Evolutionary conservation across 148 eudicot genomes (phyloP).

Genomic region (Talinum fruticosum): DNA sequence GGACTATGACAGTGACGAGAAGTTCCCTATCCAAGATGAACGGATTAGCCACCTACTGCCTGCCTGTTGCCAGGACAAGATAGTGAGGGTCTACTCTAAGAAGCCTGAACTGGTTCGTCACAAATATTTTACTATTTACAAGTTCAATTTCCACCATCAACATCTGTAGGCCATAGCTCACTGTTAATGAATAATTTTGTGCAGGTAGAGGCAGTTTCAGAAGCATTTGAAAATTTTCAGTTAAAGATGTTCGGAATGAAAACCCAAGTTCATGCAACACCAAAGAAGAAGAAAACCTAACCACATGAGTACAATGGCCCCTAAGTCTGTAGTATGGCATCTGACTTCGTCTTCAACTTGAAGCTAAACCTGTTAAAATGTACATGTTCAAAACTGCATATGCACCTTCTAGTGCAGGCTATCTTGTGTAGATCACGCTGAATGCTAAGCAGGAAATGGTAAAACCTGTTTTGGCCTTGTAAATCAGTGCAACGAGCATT

Average conservation of each 20-base stretch:
- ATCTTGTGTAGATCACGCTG: constrained; percentile 18
- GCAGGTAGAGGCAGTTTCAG: constrained; percentile 72
- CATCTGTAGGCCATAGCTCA: background rate
- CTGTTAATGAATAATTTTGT: background rate
- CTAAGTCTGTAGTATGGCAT: background rate
- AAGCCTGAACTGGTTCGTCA: constrained; percentile 61
- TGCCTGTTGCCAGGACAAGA: constrained; percentile 56
- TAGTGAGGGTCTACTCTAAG: constrained; percentile 84
- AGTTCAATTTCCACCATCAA: background rate
- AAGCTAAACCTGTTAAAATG: constrained; percentile 11
- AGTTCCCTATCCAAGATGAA: constrained; percentile 48
- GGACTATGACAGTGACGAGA: constrained; percentile 64
- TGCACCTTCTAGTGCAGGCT: constrained; percentile 3
- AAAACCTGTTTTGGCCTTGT: constrained; percentile 19
- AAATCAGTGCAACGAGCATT: background rate
- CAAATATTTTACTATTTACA: background rate
- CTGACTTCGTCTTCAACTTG: constrained; percentile 6
- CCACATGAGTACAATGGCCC: too few relatives aligned
- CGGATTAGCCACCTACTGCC: constrained; percentile 76
- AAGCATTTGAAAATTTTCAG: constrained; percentile 79
- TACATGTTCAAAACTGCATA: constrained; percentile 13
- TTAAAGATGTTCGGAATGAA: constrained; percentile 48
- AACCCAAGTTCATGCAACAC: constrained; percentile 79
- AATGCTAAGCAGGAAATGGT: constrained; percentile 8
- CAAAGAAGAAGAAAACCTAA: constrained; percentile 54